phyloP scores from a whole-genome alignment of 208 protist genomes.

The Angomonas ambiguus region DNA sequence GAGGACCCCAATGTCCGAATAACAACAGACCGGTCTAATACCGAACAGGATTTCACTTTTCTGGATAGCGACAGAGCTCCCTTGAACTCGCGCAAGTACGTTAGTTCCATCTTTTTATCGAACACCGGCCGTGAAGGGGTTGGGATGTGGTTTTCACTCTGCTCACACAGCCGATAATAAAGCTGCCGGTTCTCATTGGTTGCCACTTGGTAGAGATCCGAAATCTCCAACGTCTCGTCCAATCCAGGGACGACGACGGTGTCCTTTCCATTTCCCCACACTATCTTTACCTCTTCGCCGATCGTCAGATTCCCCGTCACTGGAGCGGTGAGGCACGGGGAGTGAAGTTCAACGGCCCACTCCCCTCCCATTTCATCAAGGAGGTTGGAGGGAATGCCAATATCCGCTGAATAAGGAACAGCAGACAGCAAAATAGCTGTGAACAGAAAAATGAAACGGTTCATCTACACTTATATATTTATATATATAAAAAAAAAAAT shows the following conservation, averaged over 20 bases:
- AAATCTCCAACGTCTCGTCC: not conserved
- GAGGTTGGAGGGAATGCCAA: slow-evolving; percentile 42
- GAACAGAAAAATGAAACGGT: not conserved
- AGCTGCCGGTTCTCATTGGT: not conserved
- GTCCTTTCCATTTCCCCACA: slow-evolving; percentile 24
- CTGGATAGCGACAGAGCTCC: not conserved
- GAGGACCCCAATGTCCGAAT: slow-evolving; percentile 46
- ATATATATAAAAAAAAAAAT: slow-evolving; percentile 1
- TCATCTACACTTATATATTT: not conserved
- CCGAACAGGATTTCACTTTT: not conserved
- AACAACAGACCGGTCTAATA: slow-evolving; percentile 18
- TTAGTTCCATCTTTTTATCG: slow-evolving; percentile 31
- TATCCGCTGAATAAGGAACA: slow-evolving; percentile 1
- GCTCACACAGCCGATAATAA: not conserved
- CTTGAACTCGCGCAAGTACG: slow-evolving; percentile 26
- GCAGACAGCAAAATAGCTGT: slow-evolving; percentile 10
- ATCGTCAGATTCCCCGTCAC: slow-evolving; percentile 31
- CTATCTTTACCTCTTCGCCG: slow-evolving; percentile 24
- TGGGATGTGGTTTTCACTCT: slow-evolving; percentile 12
- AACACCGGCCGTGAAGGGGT: slow-evolving; percentile 37
- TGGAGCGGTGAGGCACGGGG: slow-evolving; percentile 27
- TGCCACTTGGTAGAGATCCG: not conserved
- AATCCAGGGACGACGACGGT: not conserved
- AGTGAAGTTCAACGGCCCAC: slow-evolving; percentile 54
- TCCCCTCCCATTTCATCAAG: slow-evolving; percentile 44